These are phyloP conservation scores for Daldinia concentrica DNA, from an alignment of 495 filamentous ascomycete species.

Conservation along the genomic window DNA sequence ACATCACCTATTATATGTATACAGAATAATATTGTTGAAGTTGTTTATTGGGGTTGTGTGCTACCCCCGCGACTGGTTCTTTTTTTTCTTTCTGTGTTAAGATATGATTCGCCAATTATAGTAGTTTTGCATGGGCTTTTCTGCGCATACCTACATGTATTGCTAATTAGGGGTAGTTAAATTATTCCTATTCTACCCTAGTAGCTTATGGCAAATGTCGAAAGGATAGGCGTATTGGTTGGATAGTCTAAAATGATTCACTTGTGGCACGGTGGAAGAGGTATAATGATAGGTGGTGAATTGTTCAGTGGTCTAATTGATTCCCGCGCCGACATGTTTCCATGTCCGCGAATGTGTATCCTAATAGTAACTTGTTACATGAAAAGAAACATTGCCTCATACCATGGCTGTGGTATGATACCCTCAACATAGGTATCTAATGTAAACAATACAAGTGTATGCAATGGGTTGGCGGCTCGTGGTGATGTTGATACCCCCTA, in stretches of 20 bases:
- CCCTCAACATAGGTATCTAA: neutral
- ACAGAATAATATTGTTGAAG: too few species aligned
- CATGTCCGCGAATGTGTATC: neutral
- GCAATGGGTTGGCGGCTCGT: neutral
- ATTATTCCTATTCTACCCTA: too few species aligned
- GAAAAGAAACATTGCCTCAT: neutral
- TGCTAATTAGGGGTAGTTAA: too few species aligned
- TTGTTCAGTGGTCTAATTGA: neutral
- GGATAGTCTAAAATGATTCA: neutral
- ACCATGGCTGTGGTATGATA: neutral
- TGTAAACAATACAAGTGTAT: constrained; percentile 5
- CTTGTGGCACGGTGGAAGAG: neutral
- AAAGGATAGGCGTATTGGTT: neutral
- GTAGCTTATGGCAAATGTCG: too few species aligned
- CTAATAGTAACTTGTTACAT: neutral
- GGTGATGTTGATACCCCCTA: neutral
- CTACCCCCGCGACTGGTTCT: too few species aligned
- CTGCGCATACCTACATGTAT: too few species aligned
- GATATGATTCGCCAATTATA: too few species aligned
- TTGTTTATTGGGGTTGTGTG: too few species aligned
- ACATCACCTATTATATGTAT: too few species aligned
- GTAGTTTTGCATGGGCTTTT: too few species aligned
- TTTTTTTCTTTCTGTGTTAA: too few species aligned
- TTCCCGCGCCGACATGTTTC: neutral
- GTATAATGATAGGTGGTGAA: neutral